Evolutionary conservation across 805 yeast species (phyloP).

Genomic region (Hagleromyces aurorensis): DNA sequence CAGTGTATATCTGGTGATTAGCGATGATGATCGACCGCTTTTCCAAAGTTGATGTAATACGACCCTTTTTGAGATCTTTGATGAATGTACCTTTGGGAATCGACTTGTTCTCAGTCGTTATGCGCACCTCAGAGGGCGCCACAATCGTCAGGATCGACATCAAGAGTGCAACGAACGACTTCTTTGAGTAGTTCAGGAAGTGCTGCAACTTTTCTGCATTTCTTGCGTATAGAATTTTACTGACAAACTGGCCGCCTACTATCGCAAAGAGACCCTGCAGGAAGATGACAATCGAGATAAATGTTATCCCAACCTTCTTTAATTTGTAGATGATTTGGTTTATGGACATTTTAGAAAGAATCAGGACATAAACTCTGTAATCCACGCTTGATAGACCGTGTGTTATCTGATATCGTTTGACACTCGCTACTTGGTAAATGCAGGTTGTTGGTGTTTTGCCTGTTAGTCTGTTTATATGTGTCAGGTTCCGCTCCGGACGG

Average conservation of each 20-base stretch:
- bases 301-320: slow-evolving; percentile 10
- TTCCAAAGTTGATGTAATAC: slow-evolving; percentile 30
- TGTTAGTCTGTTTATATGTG: too few relatives aligned
- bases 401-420: too few relatives aligned
- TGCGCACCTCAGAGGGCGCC: slow-evolving; percentile 44
- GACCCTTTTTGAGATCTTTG: slow-evolving; percentile 17
- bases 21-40: slow-evolving; percentile 60
- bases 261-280: slow-evolving; percentile 37
- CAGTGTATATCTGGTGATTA: slow-evolving; percentile 88
- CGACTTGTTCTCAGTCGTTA: slow-evolving; percentile 40
- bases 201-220: slow-evolving; percentile 34
- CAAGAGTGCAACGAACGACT: slow-evolving; percentile 47
- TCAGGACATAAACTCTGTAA: not conserved
- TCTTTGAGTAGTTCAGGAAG: slow-evolving; percentile 47
- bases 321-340: slow-evolving; percentile 4
- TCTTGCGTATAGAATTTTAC: slow-evolving; percentile 15
- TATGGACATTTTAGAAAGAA: not conserved
- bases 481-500: too few relatives aligned
- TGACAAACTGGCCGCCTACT: slow-evolving; percentile 39
- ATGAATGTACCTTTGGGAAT: slow-evolving; percentile 31
- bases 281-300: slow-evolving; percentile 21
- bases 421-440: too few relatives aligned
- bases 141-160: slow-evolving; percentile 42
- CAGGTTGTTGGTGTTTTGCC: too few relatives aligned
- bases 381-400: not conserved